Conservation (phyloP, 192 early-diverging fungal species). For the Podila minutissima region DNA sequence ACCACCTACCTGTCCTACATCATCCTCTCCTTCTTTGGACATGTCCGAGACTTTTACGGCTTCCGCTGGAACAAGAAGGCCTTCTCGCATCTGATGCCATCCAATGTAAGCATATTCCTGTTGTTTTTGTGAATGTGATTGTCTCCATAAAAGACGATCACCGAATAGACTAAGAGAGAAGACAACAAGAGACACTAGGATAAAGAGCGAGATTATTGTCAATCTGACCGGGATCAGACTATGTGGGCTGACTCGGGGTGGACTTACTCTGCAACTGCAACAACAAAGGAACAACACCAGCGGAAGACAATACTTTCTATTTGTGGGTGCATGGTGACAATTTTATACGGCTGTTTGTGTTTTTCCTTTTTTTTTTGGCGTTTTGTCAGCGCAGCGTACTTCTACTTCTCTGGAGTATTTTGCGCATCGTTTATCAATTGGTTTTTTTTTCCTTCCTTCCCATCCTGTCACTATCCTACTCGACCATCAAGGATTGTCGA, state of each 20-base stretch:
- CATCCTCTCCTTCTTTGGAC: slow-evolving; percentile 93
- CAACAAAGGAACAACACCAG: too few species aligned
- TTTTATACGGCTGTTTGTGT: background rate
- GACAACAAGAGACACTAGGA: too few species aligned
- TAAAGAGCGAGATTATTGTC: too few species aligned
- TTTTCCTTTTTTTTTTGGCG: slow-evolving; percentile 4
- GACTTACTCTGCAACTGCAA: background rate
- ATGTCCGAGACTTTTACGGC: slow-evolving; percentile 92
- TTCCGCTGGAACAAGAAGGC: slow-evolving; percentile 77
- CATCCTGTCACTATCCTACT: background rate
- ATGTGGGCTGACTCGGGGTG: background rate
- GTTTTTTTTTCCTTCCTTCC: too few species aligned
- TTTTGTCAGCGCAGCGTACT: background rate
- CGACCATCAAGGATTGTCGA: background rate
- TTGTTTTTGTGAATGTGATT: too few species aligned
- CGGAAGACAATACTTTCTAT: background rate
- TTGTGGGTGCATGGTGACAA: background rate
- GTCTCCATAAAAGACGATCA: too few species aligned
- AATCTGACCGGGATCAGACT: too few species aligned
- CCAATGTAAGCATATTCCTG: slow-evolving; percentile 61
- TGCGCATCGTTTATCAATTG: background rate
- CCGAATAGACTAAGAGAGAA: too few species aligned
- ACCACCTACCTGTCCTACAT: slow-evolving; percentile 97
- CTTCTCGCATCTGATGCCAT: slow-evolving; percentile 76
- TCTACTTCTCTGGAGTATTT: background rate